Conservation (phyloP, 2,329 filamentous ascomycete genomes). For the Septoria petroselini region DNA sequence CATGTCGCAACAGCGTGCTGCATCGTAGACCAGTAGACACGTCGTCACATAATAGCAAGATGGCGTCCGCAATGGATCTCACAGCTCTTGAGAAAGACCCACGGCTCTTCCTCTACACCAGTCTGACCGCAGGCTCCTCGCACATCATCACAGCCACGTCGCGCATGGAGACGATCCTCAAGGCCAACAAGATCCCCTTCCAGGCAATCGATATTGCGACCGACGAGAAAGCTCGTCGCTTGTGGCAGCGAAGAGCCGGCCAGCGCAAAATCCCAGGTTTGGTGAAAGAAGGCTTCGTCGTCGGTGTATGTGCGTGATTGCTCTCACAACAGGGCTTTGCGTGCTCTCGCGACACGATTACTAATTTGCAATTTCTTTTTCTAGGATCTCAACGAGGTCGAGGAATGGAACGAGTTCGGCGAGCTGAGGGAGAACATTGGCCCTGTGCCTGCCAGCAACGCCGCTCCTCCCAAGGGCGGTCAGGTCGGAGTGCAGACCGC, state of each 20-base stretch:
- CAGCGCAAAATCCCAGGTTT: constrained; percentile 86
- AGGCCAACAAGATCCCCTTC: constrained; percentile 91
- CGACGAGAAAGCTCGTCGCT: constrained; percentile 79
- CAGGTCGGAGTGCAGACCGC: constrained; percentile 31
- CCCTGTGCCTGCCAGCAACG: constrained; percentile 44
- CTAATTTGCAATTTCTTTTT: no score
- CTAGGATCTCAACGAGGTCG: constrained; percentile 87
- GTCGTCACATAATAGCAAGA: constrained; percentile 9
- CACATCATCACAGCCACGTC: constrained; percentile 96
- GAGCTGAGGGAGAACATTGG: constrained; percentile 83
- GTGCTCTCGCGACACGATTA: no score
- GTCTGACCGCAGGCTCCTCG: constrained; percentile 88
- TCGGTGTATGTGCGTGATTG: constrained; percentile 69
- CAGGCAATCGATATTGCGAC: constrained; percentile 87
- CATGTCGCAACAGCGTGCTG: no score
- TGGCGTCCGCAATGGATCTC: constrained; percentile 38
- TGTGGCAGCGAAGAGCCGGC: constrained; percentile 80
- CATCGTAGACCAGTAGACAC: not conserved
- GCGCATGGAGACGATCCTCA: constrained; percentile 91
- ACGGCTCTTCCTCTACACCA: constrained; percentile 88
- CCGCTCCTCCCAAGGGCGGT: constrained; percentile 30
- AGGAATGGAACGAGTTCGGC: constrained; percentile 99
- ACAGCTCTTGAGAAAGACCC: constrained; percentile 47
- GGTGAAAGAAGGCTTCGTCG: constrained; percentile 78
- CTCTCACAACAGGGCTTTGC: not conserved